A percentile compares a stretch with the other conserved stretches of the same genome.
These are phyloP conservation scores for Rutidosis leptorrhynchoides DNA, from an alignment of 129 eudicot species.

Conservation along the genomic window DNA sequence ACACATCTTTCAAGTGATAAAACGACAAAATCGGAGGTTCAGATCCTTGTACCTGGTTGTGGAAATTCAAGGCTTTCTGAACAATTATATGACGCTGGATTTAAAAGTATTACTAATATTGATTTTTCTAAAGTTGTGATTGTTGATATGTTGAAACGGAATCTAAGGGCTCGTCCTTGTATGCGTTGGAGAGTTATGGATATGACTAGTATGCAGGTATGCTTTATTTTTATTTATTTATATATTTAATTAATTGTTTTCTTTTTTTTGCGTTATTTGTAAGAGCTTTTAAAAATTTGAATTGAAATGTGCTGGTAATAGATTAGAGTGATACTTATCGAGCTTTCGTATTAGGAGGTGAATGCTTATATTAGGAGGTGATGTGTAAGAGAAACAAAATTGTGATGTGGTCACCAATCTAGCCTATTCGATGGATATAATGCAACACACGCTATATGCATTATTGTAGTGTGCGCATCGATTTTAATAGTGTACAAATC, in stretches of 20 bases:
- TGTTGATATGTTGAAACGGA: constrained; percentile 80
- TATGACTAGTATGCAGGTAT: constrained; percentile 85
- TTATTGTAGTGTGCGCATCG: no score
- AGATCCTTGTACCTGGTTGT: constrained; percentile 76
- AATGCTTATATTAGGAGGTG: no score
- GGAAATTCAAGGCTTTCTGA: constrained; percentile 87
- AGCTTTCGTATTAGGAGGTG: no score
- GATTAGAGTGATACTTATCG: no score
- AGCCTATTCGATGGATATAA: no score
- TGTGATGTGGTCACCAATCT: no score
- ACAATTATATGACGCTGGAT: constrained; percentile 69
- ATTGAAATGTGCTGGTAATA: not conserved
- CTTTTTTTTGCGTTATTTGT: not conserved
- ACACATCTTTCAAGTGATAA: constrained; percentile 28
- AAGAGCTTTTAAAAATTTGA: not conserved
- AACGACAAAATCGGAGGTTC: constrained; percentile 20
- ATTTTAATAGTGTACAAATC: no score
- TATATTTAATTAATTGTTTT: not conserved
- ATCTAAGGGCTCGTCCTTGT: constrained; percentile 60
- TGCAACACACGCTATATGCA: no score
- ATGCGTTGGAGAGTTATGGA: constrained; percentile 99
- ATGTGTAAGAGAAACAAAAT: no score
- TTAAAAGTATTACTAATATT: constrained; percentile 49
- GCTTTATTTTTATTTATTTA: not conserved
- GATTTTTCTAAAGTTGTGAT: constrained; percentile 92